Conservation (phyloP, 2,329 filamentous ascomycete genomes). For the Penicillium paneum region DNA sequence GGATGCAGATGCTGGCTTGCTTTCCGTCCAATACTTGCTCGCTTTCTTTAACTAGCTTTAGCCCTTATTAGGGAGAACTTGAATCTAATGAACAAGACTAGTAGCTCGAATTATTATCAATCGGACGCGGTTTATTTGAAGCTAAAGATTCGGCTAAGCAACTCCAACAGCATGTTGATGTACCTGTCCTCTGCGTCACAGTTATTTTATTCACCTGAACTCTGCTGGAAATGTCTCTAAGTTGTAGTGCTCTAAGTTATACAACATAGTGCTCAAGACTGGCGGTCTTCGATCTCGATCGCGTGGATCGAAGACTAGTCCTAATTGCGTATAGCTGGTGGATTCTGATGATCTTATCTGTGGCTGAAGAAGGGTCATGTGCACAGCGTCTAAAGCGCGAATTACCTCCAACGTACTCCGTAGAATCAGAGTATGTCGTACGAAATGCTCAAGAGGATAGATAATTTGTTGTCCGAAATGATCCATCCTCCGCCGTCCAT, state of each 20-base stretch:
- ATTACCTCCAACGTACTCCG: background rate
- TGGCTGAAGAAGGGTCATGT: background rate
- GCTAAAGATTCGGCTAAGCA: background rate
- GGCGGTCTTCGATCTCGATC: slow-evolving; percentile 6
- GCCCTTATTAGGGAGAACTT: no score
- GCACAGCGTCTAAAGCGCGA: background rate
- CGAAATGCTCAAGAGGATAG: background rate
- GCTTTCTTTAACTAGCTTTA: background rate
- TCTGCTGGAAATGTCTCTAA: background rate
- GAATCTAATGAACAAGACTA: background rate
- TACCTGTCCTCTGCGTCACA: background rate
- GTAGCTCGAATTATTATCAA: background rate
- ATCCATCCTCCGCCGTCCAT: background rate
- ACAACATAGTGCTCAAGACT: background rate
- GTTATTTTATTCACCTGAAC: background rate
- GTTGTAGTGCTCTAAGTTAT: no score
- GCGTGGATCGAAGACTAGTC: slow-evolving; percentile 1
- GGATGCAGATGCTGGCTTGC: background rate
- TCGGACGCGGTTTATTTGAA: background rate
- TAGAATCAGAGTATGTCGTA: no score
- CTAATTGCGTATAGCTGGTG: slow-evolving; percentile 1
- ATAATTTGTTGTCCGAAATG: background rate
- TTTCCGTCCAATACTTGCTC: background rate
- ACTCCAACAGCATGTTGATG: background rate
- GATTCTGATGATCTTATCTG: slow-evolving; percentile 4